Conservation (phyloP, 768 basidiomycete species). For the Trametes maxima region DNA sequence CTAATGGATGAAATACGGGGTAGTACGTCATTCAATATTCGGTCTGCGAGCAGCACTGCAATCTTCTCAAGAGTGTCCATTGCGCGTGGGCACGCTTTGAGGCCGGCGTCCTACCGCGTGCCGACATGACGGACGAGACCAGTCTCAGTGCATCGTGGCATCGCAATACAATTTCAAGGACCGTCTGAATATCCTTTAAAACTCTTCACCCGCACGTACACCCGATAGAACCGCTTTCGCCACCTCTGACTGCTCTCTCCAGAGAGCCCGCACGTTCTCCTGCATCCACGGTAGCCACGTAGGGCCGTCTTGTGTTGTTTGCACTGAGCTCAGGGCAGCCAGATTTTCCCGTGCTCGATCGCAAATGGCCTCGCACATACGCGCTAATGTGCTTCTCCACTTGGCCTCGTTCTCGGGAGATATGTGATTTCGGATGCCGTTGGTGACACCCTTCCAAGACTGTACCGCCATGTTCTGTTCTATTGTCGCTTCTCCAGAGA, state of each 20-base stretch:
- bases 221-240: constrained; percentile 50
- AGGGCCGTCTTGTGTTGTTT: not conserved
- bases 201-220: constrained; percentile 48
- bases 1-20: too few relatives aligned
- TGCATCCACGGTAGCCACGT: constrained; percentile 39
- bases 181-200: constrained; percentile 34
- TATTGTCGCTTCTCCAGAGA: constrained; percentile 24
- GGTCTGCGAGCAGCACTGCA: too few relatives aligned
- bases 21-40: too few relatives aligned
- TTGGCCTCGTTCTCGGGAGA: constrained; percentile 33
- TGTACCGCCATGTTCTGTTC: constrained; percentile 36
- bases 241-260: constrained; percentile 63
- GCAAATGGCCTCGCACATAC: constrained; percentile 48
- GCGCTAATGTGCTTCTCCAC: constrained; percentile 36
- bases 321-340: not conserved
- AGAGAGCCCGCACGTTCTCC: constrained; percentile 51
- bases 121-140: too few relatives aligned
- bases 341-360: constrained; percentile 40
- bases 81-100: too few relatives aligned
- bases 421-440: constrained; percentile 28
- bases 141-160: too few relatives aligned
- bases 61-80: too few relatives aligned
- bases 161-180: not conserved
- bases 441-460: constrained; percentile 57
- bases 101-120: too few relatives aligned